Base-by-base conservation (phyloP, 176 grass and related monocot species). In the Triticum timopheevii region DNA sequence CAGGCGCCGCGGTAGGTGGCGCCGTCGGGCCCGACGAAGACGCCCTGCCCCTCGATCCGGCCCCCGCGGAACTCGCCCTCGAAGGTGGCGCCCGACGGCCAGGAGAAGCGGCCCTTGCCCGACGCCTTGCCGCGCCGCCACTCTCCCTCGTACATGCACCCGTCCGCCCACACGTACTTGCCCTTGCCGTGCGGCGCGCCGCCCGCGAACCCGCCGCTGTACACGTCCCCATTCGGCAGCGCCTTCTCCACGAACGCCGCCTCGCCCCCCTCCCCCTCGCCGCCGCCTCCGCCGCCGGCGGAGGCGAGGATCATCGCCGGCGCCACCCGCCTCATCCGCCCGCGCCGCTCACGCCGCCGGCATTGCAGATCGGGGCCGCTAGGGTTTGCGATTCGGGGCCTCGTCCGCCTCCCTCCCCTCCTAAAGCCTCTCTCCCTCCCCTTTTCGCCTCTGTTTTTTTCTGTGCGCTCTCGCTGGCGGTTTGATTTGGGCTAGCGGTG, bases 121-220 rank as follows among this genome's bases (percentile, higher is more conserved):
- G 85, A 87, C 16, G 94, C 90, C 87, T 98, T 98, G 9, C 92
- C 94, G 17, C 90, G 87, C n/a, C 87, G 75, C 92, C 92, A 94
- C 66, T 99, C 97, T 19, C 93, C 97, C 72, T 96, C 94, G 73
- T 96, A 94, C 97, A 94, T 94, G 90, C 96, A 94, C 82, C 94
- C 96, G 64, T 96, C 96, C 16, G 88, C 76, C 89, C 96, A 93
- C 33, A 94, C 64, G 82, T 98, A 98, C 90, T 98, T 98, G 54
- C 96, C 96, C 83, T 86, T 80, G 6, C 93, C 96, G 27, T 96
- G 96, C 39, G 96, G 92, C 19, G 94, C 79, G 12, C 87, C 89
- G 2, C 82, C 90, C 0, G 69, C 83, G 86, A 96, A 92, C 1
- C 86, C 88, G 6, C 93, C 96, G 16, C 75, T 42, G 84, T 98